Percentiles rank a stretch among this genome's conserved stretches.
phyloP scores from a whole-genome alignment of 148 eudicot species.

The Rhododendron mucronatum region DNA sequence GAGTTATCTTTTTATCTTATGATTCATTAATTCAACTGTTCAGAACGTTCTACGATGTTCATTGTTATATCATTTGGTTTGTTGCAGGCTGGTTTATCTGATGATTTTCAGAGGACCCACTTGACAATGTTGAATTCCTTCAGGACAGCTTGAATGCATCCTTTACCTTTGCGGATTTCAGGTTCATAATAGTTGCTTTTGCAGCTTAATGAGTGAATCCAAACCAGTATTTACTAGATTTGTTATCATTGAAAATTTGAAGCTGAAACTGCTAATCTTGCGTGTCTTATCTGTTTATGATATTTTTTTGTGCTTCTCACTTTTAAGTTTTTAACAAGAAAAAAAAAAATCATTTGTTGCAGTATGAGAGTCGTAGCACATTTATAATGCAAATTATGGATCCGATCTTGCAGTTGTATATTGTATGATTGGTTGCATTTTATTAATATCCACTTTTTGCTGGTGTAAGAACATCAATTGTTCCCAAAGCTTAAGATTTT shows the following conservation, averaged over 20 bases:
- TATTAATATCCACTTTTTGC: no score
- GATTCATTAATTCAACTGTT: no score
- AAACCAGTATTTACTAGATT: neutral
- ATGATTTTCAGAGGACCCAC: no score
- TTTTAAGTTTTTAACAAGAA: neutral
- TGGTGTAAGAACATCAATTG: no score
- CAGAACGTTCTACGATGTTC: no score
- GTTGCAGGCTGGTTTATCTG: no score
- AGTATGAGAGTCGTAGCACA: constrained; percentile 74
- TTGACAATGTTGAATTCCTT: no score
- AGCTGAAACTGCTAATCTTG: neutral
- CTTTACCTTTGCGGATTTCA: constrained; percentile 80
- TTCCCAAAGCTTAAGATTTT: no score
- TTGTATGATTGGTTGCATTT: constrained; percentile 35
- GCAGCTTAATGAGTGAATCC: neutral
- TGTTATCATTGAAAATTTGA: neutral
- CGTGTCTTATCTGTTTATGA: constrained; percentile 5
- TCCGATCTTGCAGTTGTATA: constrained; percentile 63
- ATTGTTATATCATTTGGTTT: no score
- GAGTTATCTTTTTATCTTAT: no score
- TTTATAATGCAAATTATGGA: constrained; percentile 58
- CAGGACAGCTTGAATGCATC: constrained; percentile 89
- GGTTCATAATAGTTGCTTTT: constrained; percentile 32
- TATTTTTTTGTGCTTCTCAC: neutral
- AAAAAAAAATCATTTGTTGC: constrained; percentile 7